Conservation (phyloP, 129 eudicot genomes). For the Saussurea involucrata region DNA sequence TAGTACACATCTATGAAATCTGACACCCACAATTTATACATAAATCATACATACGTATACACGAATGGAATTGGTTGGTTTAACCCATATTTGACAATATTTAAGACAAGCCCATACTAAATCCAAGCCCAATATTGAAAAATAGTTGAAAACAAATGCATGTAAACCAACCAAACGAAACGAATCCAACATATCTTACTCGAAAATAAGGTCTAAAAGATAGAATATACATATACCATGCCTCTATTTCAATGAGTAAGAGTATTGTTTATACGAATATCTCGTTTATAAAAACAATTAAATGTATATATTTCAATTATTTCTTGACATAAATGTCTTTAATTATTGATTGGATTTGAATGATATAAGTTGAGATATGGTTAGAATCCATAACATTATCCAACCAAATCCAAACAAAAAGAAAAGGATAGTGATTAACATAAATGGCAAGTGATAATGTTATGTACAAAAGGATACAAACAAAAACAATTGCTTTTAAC, state of each 20-base stretch:
- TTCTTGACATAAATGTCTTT: not conserved
- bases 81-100: not conserved
- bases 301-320: not conserved
- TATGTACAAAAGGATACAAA: slow-evolving; percentile 9
- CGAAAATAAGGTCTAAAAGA: not conserved
- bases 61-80: not conserved
- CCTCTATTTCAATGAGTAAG: not conserved
- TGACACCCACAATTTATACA: not conserved
- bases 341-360: not conserved
- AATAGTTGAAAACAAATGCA: not conserved
- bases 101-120: not conserved
- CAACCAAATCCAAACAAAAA: not conserved
- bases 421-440: not conserved
- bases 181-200: not conserved
- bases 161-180: not conserved
- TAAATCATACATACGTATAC: not conserved
- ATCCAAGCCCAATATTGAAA: not conserved
- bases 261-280: not conserved
- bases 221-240: not conserved
- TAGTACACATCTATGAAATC: not conserved
- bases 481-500: not conserved
- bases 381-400: not conserved
- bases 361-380: not conserved
- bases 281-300: not conserved
- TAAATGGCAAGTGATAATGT: slow-evolving; percentile 8